Base-by-base conservation (phyloP, 305 asterid species). In the Ilex paraguariensis region DNA sequence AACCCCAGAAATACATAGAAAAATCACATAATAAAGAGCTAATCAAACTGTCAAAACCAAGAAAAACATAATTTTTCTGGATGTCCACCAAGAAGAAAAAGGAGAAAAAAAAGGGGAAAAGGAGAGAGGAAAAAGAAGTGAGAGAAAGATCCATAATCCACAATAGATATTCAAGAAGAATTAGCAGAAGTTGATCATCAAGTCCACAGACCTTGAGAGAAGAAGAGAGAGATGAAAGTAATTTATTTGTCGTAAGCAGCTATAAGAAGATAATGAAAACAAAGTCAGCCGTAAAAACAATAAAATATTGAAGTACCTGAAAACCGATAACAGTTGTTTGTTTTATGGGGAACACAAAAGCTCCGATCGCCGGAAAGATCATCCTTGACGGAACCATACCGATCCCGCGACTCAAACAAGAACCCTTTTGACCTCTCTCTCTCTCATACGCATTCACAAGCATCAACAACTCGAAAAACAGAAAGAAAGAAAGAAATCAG, bases 401-500 rank as follows among this genome's bases (percentile, higher is more conserved):
- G 76, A 85, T 86, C 91, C 91, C 88, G 62, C 74, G 64, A 64
- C 74, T 65, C 56, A 70, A 76, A 70, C 17, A 7, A 10, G 13
- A 7, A 10, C n/a, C 5, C 56, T 52, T 15, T 52, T 15, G 6
- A 50, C 14, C 56, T 52, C 73, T 33, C 46, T 64, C 31, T 30
- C 40, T 61, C 56, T 60, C 63, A 15, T 65, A 10, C 62, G 10
- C 73, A 51, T 64, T 50, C 67, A 56, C 66, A 57, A 61, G 54
- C 32, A 42, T 12, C 48, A 13, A 16, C 59, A 62, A 14, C 54
- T 39, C 10, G 57, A 54, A 44, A 15, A 67, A 55, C 66, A 14
- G 40, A 65, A 60, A 55, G 51, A 60, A 64, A 66, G 70, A 31
- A 17, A 61, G 45, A 36, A 16, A 62, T 49, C 56, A 15, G 7